Conservation (phyloP, 768 basidiomycete genomes). For the Boletus fagicola region DNA sequence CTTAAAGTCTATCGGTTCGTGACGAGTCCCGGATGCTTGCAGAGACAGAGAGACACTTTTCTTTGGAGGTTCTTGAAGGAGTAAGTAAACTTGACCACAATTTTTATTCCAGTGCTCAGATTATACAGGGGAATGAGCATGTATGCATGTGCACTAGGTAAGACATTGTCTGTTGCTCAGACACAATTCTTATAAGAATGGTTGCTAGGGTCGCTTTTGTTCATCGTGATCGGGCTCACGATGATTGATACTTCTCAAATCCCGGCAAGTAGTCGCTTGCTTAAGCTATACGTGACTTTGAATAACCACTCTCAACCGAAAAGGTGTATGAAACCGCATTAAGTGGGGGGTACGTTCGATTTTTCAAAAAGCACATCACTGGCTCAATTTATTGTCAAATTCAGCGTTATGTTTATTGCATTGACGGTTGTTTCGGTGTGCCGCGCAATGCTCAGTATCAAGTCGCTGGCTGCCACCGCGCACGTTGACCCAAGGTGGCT, state of each 20-base stretch:
- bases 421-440: constrained; percentile 32
- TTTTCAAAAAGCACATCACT: neutral
- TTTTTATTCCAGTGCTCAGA: neutral
- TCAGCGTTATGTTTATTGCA: constrained; percentile 5
- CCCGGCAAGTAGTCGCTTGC: constrained; percentile 3
- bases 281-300: neutral
- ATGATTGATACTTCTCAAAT: constrained; percentile 1
- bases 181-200: neutral
- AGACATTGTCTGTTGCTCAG: neutral
- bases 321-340: constrained; percentile 13
- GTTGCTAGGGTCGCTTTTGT: constrained; percentile 16
- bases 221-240: constrained; percentile 12
- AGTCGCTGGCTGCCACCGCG: constrained; percentile 40
- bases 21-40: neutral
- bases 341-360: constrained; percentile 8
- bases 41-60: constrained; percentile 4
- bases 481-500: constrained; percentile 44
- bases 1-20: constrained; percentile 18
- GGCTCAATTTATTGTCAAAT: neutral
- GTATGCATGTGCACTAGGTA: constrained; percentile 23
- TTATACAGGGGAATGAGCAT: constrained; percentile 22
- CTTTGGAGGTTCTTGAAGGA: constrained; percentile 21
- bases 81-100: constrained; percentile 1
- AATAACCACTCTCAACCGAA: neutral
- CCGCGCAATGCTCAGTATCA: constrained; percentile 40